phyloP scores from a whole-genome alignment of 78 protist species.

The Speleostelium caveatum region DNA sequence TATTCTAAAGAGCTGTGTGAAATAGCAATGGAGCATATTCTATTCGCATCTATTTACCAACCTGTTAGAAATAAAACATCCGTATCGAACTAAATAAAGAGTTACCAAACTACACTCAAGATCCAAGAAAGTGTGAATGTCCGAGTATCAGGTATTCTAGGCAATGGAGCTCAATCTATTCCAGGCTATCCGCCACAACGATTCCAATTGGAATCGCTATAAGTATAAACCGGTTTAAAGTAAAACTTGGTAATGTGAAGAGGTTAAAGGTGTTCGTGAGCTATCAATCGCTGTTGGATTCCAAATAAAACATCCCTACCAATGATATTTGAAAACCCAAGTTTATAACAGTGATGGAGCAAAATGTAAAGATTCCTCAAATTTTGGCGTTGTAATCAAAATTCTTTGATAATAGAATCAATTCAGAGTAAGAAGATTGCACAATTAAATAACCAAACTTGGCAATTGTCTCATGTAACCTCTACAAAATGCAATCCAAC shows the following conservation, averaged over 20 bases:
- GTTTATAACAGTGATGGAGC: slow-evolving; percentile 14
- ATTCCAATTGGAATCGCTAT: too few relatives aligned
- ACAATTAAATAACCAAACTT: slow-evolving; percentile 31
- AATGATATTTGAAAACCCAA: slow-evolving; percentile 48
- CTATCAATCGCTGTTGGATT: slow-evolving; percentile 43
- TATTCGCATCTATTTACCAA: not conserved
- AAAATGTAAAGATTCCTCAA: slow-evolving; percentile 42
- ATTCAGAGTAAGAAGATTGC: slow-evolving; percentile 14
- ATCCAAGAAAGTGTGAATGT: slow-evolving; percentile 46
- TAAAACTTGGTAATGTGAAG: too few relatives aligned
- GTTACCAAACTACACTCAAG: slow-evolving; percentile 42
- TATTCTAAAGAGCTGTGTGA: too few relatives aligned
- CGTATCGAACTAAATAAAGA: not conserved
- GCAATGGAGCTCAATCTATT: too few relatives aligned
- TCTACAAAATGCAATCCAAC: too few relatives aligned
- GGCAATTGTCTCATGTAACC: slow-evolving; percentile 26
- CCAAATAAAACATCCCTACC: slow-evolving; percentile 22
- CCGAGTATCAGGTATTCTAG: slow-evolving; percentile 36
- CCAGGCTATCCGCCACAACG: too few relatives aligned
- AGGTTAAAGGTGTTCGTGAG: slow-evolving; percentile 20
- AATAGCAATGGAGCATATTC: not conserved
- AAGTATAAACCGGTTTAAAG: too few relatives aligned
- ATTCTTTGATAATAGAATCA: not conserved
- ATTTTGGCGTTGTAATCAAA: slow-evolving; percentile 5
- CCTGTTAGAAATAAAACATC: not conserved